Evolutionary conservation across 441 rosid species (phyloP).

Genomic region (Monsonia emarginata): DNA sequence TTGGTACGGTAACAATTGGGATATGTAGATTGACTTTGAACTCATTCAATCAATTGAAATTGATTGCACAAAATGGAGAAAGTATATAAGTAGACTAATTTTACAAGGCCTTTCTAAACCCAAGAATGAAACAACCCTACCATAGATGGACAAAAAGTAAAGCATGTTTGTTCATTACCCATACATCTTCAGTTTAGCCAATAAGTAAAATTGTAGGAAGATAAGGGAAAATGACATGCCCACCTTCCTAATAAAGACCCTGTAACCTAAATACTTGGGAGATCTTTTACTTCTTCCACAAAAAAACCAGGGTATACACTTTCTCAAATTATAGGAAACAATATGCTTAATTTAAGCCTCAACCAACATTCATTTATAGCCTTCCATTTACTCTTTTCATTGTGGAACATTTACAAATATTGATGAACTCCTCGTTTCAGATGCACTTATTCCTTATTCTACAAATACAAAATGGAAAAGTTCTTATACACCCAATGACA

Average conservation of each 20-base stretch:
- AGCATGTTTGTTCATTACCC: conserved; percentile 4
- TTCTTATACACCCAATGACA: conserved; percentile 12
- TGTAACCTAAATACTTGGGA: conserved; percentile 11
- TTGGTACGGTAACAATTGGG: conserved; percentile 15
- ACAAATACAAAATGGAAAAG: conserved; percentile 17
- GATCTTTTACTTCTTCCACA: conserved; percentile 6
- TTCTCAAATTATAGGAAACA: conserved; percentile 15
- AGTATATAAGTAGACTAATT: too few species aligned
- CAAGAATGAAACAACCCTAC: conserved; percentile 14
- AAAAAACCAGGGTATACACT: conserved; percentile 10
- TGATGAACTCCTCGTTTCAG: conserved; percentile 17
- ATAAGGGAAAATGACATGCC: not conserved
- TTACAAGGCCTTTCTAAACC: not conserved
- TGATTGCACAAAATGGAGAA: too few species aligned
- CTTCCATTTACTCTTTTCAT: conserved; percentile 11
- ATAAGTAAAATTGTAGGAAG: not conserved
- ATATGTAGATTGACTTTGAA: conserved; percentile 5
- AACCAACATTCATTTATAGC: conserved; percentile 18
- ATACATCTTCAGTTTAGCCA: not conserved
- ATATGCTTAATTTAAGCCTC: conserved; percentile 21
- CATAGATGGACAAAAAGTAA: conserved; percentile 10
- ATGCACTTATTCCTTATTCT: conserved; percentile 43
- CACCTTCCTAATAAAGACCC: not conserved
- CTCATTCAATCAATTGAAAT: conserved; percentile 14
- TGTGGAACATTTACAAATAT: conserved; percentile 13